Evolutionary conservation across 805 yeast species (phyloP).

Genomic region (Kuraishia piskuri): DNA sequence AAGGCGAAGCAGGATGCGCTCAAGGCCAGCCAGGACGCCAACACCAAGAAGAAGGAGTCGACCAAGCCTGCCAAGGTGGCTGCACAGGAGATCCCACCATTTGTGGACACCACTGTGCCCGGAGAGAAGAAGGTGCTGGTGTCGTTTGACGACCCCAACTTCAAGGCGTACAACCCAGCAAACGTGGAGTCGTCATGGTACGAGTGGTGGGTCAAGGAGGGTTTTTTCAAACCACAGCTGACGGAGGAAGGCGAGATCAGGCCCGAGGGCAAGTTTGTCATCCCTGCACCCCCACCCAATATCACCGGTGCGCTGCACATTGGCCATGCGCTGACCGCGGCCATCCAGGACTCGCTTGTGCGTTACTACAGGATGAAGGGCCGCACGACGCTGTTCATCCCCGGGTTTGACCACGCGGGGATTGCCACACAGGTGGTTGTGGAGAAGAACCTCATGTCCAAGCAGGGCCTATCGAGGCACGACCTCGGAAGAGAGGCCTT

Average conservation of each 20-base stretch:
- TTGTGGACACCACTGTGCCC: conserved; percentile 69
- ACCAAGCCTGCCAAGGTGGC: conserved; percentile 61
- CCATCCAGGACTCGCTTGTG: conserved; percentile 89
- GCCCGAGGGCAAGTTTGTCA: conserved; percentile 78
- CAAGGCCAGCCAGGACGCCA: conserved; percentile 34
- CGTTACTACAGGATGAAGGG: conserved; percentile 97
- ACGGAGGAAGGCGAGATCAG: conserved; percentile 63
- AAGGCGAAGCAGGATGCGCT: conserved; percentile 64
- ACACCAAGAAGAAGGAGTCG: conserved; percentile 43
- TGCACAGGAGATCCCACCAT: conserved; percentile 74
- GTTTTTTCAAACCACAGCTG: conserved; percentile 82
- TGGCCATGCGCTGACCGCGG: conserved; percentile 94
- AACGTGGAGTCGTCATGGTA: conserved; percentile 97
- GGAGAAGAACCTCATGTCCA: conserved; percentile 90
- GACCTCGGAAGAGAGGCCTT: conserved; percentile 92
- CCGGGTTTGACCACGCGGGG: conserved; percentile 99
- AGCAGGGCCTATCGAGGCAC: conserved; percentile 83
- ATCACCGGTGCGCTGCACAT: conserved; percentile 98
- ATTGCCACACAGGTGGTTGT: conserved; percentile 98
- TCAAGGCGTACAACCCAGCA: conserved; percentile 88
- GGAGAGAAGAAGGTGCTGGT: conserved; percentile 89
- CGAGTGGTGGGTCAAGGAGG: conserved; percentile 90
- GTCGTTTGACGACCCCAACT: conserved; percentile 85
- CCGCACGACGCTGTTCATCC: conserved; percentile 83
- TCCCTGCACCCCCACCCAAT: conserved; percentile 99